Percentiles rank a stretch among this genome's conserved stretches.
Conservation (phyloP, 768 basidiomycete genomes). For the Tephrocybe sp. region DNA sequence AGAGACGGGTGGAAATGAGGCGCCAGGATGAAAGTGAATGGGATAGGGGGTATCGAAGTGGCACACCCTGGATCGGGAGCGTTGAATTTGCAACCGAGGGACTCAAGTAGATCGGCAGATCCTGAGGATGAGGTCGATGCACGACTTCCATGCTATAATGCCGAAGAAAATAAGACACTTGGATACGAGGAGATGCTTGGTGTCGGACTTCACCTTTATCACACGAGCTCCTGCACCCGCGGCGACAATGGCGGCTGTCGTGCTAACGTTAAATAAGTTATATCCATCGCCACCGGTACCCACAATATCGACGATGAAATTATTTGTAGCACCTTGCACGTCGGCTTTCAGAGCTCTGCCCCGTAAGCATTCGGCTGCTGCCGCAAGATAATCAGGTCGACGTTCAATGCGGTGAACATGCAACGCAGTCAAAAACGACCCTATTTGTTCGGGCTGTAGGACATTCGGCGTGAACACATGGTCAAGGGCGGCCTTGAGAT, state of each 20-base stretch:
- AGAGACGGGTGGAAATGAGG: conserved; percentile 91
- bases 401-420: conserved; percentile 78
- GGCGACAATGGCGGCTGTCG: conserved; percentile 89
- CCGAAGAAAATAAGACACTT: conserved; percentile 3
- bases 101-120: conserved; percentile 87
- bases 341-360: conserved; percentile 62
- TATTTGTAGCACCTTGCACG: conserved; percentile 55
- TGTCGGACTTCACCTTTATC: conserved; percentile 83
- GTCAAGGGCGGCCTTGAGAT: conserved; percentile 70
- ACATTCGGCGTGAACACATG: conserved; percentile 68
- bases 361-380: conserved; percentile 73
- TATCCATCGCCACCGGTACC: conserved; percentile 95
- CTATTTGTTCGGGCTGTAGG: conserved; percentile 72
- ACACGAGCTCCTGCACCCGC: conserved; percentile 93
- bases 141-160: conserved; percentile 74
- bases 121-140: conserved; percentile 95
- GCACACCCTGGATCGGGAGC: conserved; percentile 56
- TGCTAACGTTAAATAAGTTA: conserved; percentile 96
- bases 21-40: conserved; percentile 92
- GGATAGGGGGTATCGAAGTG: conserved; percentile 59
- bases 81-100: conserved; percentile 75
- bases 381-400: conserved; percentile 72
- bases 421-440: conserved; percentile 85
- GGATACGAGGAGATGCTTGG: background rate
- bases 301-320: conserved; percentile 78